Conservation (phyloP, 495 filamentous ascomycete species). For the Penicillium cosmopolitanum region DNA sequence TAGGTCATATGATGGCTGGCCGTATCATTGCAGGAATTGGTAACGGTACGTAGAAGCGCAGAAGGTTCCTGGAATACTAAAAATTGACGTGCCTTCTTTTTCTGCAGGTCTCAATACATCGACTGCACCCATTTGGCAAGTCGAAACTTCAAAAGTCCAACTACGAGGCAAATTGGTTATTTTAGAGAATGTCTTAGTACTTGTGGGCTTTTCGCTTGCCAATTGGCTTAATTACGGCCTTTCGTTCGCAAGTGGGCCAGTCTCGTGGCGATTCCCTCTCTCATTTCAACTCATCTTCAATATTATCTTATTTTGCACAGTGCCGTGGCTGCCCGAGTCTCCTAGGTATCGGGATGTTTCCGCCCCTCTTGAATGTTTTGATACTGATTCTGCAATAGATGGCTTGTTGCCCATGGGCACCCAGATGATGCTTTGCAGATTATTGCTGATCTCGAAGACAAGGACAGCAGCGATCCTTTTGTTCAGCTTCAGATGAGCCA, state of each 20-base stretch:
- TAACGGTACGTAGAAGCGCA: slow-evolving; percentile 40
- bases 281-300: slow-evolving; percentile 56
- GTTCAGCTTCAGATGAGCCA: slow-evolving; percentile 13
- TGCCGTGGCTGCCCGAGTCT: slow-evolving; percentile 54
- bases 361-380: neutral
- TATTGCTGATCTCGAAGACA: slow-evolving; percentile 49
- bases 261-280: slow-evolving; percentile 43
- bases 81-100: neutral
- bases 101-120: slow-evolving; percentile 8
- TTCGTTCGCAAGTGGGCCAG: slow-evolving; percentile 12
- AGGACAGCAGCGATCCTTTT: slow-evolving; percentile 7
- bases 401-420: slow-evolving; percentile 25
- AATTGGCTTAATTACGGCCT: slow-evolving; percentile 25
- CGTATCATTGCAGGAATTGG: slow-evolving; percentile 46
- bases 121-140: slow-evolving; percentile 42
- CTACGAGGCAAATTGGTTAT: slow-evolving; percentile 60
- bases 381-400: slow-evolving; percentile 27
- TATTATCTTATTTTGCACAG: slow-evolving; percentile 45
- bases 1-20: slow-evolving; percentile 48
- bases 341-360: slow-evolving; percentile 19
- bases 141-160: slow-evolving; percentile 54
- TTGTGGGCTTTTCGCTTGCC: slow-evolving; percentile 40
- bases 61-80: slow-evolving; percentile 4
- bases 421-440: slow-evolving; percentile 17
- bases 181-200: slow-evolving; percentile 58